A percentile compares a stretch with the other conserved stretches of the same genome.
phyloP scores from a whole-genome alignment of 1,284 basidiomycete genomes.

The Melampsora larici-populina region DNA sequence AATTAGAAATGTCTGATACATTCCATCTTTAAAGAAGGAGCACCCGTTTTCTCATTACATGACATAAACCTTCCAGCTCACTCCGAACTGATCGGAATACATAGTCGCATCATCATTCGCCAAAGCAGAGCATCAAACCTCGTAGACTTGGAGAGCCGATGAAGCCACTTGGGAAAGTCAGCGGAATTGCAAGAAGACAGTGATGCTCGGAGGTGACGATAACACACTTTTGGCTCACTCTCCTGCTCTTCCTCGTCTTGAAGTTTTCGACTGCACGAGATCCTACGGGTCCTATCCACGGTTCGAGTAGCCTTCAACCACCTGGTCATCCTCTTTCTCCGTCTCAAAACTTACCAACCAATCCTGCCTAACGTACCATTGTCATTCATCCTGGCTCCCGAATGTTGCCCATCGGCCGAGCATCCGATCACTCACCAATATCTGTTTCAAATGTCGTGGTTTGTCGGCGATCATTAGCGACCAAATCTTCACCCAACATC shows the following conservation, averaged over 20 bases:
- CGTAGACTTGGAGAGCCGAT: slow-evolving; percentile 42
- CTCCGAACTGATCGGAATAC: too few relatives aligned
- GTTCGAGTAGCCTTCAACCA: background rate
- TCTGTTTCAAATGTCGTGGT: slow-evolving; percentile 75
- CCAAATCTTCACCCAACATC: background rate
- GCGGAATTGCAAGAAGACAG: slow-evolving; percentile 42
- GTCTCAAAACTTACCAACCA: background rate
- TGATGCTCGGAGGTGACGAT: slow-evolving; percentile 38
- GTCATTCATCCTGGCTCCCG: slow-evolving; percentile 93
- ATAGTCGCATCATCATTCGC: slow-evolving; percentile 42
- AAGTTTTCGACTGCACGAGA: background rate
- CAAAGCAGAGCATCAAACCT: slow-evolving; percentile 44
- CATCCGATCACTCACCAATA: slow-evolving; percentile 77
- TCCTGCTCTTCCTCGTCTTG: background rate
- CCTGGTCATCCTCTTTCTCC: background rate
- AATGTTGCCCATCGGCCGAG: slow-evolving; percentile 78
- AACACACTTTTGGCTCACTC: slow-evolving; percentile 16
- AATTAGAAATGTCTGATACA: too few relatives aligned
- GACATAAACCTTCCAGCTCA: too few relatives aligned
- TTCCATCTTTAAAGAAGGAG: too few relatives aligned
- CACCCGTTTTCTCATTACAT: too few relatives aligned
- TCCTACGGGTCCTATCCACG: background rate
- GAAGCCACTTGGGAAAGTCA: slow-evolving; percentile 38
- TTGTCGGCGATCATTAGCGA: slow-evolving; percentile 45
- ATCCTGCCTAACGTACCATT: slow-evolving; percentile 56